phyloP scores from a whole-genome alignment of 805 yeast genomes.

The Priceomyces carsonii region DNA sequence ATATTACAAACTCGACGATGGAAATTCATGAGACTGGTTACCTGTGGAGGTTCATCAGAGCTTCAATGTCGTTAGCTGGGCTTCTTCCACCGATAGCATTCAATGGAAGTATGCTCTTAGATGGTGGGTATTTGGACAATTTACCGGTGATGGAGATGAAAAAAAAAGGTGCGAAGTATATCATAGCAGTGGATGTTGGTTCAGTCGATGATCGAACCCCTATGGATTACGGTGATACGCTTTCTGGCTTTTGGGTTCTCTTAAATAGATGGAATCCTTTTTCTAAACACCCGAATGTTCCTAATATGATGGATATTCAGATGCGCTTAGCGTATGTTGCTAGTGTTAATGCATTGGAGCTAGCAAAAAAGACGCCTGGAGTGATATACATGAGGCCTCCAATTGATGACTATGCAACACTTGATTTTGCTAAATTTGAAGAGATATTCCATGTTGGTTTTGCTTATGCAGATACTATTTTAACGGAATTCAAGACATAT shows the following conservation, averaged over 20 bases:
- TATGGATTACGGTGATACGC: conserved; percentile 87
- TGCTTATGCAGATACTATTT: conserved; percentile 61
- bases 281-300: conserved; percentile 82
- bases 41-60: conserved; percentile 94
- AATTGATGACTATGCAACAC: conserved; percentile 84
- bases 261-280: conserved; percentile 88
- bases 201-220: conserved; percentile 90
- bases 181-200: conserved; percentile 95
- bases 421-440: conserved; percentile 89
- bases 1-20: conserved; percentile 92
- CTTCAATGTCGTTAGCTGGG: conserved; percentile 96
- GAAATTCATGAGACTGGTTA: conserved; percentile 91
- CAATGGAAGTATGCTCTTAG: conserved; percentile 89
- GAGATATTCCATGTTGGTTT: conserved; percentile 84
- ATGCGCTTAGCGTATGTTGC: conserved; percentile 91
- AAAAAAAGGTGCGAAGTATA: conserved; percentile 78
- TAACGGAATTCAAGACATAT: conserved; percentile 52
- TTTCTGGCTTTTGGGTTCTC: conserved; percentile 90
- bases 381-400: conserved; percentile 92
- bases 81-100: conserved; percentile 85
- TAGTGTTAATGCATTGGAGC: conserved; percentile 88
- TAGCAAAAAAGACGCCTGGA: conserved; percentile 81
- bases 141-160: conserved; percentile 92
- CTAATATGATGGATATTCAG: conserved; percentile 94
- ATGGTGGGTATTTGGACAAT: conserved; percentile 96